Percentiles rank a stretch among this genome's conserved stretches.
Conservation (phyloP, 2,329 filamentous ascomycete genomes). For the Colletotrichum sidae region DNA sequence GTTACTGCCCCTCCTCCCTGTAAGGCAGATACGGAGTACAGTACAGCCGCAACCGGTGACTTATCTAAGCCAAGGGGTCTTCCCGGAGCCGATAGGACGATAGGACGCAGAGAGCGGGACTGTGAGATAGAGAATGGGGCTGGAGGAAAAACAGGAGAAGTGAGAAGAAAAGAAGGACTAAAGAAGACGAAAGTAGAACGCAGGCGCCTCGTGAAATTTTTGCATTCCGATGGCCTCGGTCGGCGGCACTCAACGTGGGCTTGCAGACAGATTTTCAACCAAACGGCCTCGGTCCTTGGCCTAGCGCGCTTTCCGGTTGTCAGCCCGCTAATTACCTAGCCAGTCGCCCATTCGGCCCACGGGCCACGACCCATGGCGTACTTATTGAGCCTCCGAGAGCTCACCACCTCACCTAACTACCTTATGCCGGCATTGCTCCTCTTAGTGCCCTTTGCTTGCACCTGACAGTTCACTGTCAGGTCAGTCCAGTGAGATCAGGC, state of each 20-base stretch:
- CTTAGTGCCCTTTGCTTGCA: constrained; percentile 8
- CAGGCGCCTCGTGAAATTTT: neutral
- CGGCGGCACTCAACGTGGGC: constrained; percentile 18
- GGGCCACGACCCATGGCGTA: no score
- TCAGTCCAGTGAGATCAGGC: constrained; percentile 8
- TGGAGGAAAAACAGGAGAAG: neutral
- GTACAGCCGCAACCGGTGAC: no score
- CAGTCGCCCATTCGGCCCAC: constrained; percentile 10
- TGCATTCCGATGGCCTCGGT: constrained; percentile 5
- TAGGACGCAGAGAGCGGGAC: neutral
- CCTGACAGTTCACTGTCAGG: no score
- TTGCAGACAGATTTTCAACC: constrained; percentile 15
- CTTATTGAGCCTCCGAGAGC: neutral
- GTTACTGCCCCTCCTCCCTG: no score
- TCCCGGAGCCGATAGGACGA: neutral
- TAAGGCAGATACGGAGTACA: no score
- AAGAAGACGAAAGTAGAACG: neutral
- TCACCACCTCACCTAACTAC: constrained; percentile 10
- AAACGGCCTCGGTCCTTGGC: constrained; percentile 25
- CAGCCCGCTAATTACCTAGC: constrained; percentile 5
- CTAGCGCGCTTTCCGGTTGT: constrained; percentile 13
- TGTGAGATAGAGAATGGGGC: neutral
- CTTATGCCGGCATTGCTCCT: constrained; percentile 26
- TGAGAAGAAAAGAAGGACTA: neutral
- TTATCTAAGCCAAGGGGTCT: no score